Conservation (phyloP, 305 asterid species). For the Andrographis paniculata region DNA sequence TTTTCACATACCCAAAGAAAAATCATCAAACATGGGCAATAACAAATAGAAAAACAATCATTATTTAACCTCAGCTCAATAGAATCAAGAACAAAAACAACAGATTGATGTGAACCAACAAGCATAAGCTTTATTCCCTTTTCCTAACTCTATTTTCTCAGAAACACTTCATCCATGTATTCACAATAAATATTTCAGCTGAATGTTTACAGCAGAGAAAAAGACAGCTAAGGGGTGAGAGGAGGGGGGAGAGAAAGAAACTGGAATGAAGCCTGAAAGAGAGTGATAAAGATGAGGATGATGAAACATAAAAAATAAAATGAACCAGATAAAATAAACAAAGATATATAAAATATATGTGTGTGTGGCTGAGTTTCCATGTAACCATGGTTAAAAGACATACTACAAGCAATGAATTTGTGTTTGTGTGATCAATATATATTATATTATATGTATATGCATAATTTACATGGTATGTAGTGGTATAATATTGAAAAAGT, state of each 20-base stretch:
- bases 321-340: constrained; percentile 10
- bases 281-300: constrained; percentile 4
- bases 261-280: constrained; percentile 18
- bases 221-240: constrained; percentile 4
- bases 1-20: not conserved
- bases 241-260: not conserved
- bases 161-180: constrained; percentile 3
- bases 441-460: not conserved
- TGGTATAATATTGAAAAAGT: not conserved
- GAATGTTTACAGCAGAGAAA: constrained; percentile 14
- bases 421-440: not conserved
- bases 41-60: not conserved
- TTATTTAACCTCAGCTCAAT: not conserved
- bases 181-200: not conserved
- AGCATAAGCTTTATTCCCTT: too few relatives aligned
- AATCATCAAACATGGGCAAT: too few relatives aligned
- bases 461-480: not conserved
- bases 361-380: constrained; percentile 23
- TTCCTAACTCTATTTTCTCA: not conserved
- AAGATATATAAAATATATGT: too few relatives aligned
- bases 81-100: not conserved
- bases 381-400: constrained; percentile 17
- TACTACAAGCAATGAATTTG: not conserved
- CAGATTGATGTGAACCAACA: too few relatives aligned
- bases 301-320: not conserved